A percentile compares a stretch with the other conserved stretches of the same genome.
Evolutionary conservation across 306 rosid genomes (phyloP).

Genomic region (Glycyrrhiza uralensis): DNA sequence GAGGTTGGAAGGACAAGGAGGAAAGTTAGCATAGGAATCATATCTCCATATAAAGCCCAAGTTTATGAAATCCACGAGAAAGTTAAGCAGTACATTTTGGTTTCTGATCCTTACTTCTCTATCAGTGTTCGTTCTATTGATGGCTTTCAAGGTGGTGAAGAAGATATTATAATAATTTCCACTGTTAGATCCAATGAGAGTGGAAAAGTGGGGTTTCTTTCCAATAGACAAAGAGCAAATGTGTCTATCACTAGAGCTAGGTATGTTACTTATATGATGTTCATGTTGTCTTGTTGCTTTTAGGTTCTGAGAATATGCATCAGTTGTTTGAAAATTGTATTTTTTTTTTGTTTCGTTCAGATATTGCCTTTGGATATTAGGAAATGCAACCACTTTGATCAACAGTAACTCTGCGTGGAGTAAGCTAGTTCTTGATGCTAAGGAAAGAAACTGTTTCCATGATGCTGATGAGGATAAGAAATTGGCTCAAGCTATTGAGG

Average conservation of each 20-base stretch:
- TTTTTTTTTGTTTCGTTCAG: constrained; percentile 12
- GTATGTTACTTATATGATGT: constrained; percentile 17
- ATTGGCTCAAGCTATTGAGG: constrained; percentile 27
- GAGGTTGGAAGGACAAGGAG: constrained; percentile 24
- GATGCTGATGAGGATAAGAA: constrained; percentile 46
- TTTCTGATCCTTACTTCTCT: constrained; percentile 23
- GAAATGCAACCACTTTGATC: constrained; percentile 44
- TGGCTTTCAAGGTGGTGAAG: constrained; percentile 74
- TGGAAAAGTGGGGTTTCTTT: constrained; percentile 54
- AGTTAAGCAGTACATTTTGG: constrained; percentile 17
- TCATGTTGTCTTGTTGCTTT: neutral
- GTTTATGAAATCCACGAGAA: constrained; percentile 46
- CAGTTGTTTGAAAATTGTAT: neutral
- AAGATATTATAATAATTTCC: constrained; percentile 51
- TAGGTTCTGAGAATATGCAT: neutral
- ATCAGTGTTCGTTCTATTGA: constrained; percentile 57
- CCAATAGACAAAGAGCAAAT: constrained; percentile 48
- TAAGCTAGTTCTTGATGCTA: constrained; percentile 40
- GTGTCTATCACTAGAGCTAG: constrained; percentile 64
- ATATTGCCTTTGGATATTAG: constrained; percentile 54
- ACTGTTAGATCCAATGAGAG: constrained; percentile 40
- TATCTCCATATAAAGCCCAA: constrained; percentile 62
- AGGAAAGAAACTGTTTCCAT: constrained; percentile 40
- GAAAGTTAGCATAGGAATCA: constrained; percentile 54
- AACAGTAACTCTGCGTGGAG: constrained; percentile 38